A percentile compares a stretch with the other conserved stretches of the same genome.
These are phyloP conservation scores for Heliosperma pusillum DNA, from an alignment of 148 eudicot species.

Conservation along the genomic window DNA sequence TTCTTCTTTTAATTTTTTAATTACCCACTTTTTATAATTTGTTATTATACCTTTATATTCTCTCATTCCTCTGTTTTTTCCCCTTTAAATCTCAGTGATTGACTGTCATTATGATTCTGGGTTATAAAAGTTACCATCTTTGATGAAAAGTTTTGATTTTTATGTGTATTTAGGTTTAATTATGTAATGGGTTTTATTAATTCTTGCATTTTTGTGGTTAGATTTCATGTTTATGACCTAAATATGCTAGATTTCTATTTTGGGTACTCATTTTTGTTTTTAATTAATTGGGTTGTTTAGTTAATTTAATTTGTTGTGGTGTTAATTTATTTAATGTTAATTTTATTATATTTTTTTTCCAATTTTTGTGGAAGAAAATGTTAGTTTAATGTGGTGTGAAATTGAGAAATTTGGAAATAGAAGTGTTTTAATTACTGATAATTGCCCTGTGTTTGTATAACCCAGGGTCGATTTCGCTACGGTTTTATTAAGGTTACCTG, in stretches of 20 bases:
- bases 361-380: not conserved
- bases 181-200: not conserved
- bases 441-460: constrained; percentile 28
- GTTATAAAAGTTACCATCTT: not conserved
- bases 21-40: not conserved
- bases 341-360: not conserved
- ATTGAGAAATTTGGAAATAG: not conserved
- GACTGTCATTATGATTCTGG: not conserved
- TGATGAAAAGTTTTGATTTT: constrained; percentile 13
- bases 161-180: not conserved
- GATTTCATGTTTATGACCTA: not conserved
- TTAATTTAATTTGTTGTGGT: too few species aligned
- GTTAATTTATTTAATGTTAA: not conserved
- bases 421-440: constrained; percentile 19
- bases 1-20: not conserved
- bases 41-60: not conserved
- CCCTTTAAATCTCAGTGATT: not conserved
- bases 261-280: not conserved
- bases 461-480: constrained; percentile 18
- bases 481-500: not conserved
- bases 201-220: not conserved
- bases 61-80: constrained; percentile 12
- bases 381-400: not conserved
- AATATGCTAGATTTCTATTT: not conserved
- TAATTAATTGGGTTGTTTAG: not conserved